Evolutionary conservation across 345 rosid genomes (phyloP).

Genomic region (Anastatica hierochuntica): DNA sequence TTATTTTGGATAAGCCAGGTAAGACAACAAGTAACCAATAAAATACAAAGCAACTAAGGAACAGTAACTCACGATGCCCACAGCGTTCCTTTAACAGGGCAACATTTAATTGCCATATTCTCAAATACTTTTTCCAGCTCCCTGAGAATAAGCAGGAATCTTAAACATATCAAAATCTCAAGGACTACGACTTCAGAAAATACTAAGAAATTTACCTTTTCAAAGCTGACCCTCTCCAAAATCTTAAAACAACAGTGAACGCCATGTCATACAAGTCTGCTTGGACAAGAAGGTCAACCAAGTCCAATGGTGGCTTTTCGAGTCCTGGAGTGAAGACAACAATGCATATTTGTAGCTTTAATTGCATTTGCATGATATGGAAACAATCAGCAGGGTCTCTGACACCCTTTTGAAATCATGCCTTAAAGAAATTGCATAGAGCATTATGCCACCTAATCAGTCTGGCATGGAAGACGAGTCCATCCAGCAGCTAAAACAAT

Average conservation of each 20-base stretch:
- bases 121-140: constrained; percentile 78
- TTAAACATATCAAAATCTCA: constrained; percentile 8
- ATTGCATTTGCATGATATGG: too few species aligned
- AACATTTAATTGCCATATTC: constrained; percentile 71
- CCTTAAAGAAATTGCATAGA: too few species aligned
- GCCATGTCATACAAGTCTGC: constrained; percentile 74
- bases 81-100: constrained; percentile 42
- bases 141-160: constrained; percentile 32
- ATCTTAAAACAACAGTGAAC: constrained; percentile 65
- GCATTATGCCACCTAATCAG: constrained; percentile 5
- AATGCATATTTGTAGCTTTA: too few species aligned
- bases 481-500: not conserved
- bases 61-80: constrained; percentile 24
- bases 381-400: too few species aligned
- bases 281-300: constrained; percentile 74
- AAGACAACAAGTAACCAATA: constrained; percentile 6
- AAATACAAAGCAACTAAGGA: constrained; percentile 7
- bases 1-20: not conserved
- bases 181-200: not conserved
- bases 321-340: constrained; percentile 33
- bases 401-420: too few species aligned
- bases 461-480: not conserved
- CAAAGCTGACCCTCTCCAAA: constrained; percentile 67
- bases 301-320: constrained; percentile 46
- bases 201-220: constrained; percentile 41